These are phyloP conservation scores for Candida easanensis DNA, from an alignment of 805 yeast genomes.

Conservation along the genomic window DNA sequence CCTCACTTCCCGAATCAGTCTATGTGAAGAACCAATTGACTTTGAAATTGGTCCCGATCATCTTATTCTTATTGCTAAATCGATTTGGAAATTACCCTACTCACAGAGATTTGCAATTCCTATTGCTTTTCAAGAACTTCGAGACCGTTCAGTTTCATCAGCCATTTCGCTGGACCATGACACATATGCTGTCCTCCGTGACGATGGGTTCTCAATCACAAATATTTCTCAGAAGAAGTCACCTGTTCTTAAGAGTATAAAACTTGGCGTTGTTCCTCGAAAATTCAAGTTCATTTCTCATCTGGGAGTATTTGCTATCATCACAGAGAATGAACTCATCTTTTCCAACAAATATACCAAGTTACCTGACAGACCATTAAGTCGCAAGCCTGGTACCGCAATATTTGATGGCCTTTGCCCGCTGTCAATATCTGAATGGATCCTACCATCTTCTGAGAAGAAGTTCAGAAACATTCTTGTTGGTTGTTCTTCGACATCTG, in stretches of 20 bases:
- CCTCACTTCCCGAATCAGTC: neutral
- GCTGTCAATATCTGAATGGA: slow-evolving; percentile 34
- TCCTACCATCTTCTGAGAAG: slow-evolving; percentile 22
- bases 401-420: slow-evolving; percentile 29
- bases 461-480: slow-evolving; percentile 29
- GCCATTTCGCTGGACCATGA: slow-evolving; percentile 10
- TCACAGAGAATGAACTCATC: slow-evolving; percentile 20
- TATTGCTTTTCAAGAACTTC: slow-evolving; percentile 20
- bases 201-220: slow-evolving; percentile 32
- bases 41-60: slow-evolving; percentile 12
- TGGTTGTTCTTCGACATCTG: slow-evolving; percentile 29
- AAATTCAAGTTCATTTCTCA: slow-evolving; percentile 27
- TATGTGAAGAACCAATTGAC: slow-evolving; percentile 21
- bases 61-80: slow-evolving; percentile 19
- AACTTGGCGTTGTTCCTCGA: slow-evolving; percentile 27
- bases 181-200: slow-evolving; percentile 29
- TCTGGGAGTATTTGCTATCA: slow-evolving; percentile 21
- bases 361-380: slow-evolving; percentile 8
- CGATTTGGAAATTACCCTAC: slow-evolving; percentile 18
- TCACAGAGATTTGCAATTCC: slow-evolving; percentile 15
- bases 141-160: slow-evolving; percentile 14
- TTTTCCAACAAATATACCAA: slow-evolving; percentile 18
- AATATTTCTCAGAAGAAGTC: slow-evolving; percentile 14
- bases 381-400: slow-evolving; percentile 4
- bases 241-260: slow-evolving; percentile 25